Conservation (phyloP, 164 flowering plant genomes). For the Euptelea pleiosperma region DNA sequence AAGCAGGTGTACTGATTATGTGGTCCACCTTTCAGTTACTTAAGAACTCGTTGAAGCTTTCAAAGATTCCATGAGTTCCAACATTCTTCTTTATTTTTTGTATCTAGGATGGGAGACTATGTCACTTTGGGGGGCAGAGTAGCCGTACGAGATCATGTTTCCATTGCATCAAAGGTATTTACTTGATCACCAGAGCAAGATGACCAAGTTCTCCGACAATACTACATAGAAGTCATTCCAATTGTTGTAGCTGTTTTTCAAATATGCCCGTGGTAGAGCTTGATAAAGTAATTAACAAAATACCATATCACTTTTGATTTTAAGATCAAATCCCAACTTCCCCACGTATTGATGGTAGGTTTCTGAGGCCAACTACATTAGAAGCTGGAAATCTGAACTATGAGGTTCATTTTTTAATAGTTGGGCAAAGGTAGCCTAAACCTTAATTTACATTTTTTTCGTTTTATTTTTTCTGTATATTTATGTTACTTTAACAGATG, state of each 20-base stretch:
- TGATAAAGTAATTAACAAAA: neutral
- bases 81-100: constrained; percentile 2
- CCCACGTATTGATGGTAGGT: neutral
- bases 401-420: no score
- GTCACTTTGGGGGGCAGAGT: constrained; percentile 85
- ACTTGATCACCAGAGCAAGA: neutral
- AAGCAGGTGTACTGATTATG: neutral
- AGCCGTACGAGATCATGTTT: constrained; percentile 88
- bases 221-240: neutral
- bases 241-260: neutral
- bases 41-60: constrained; percentile 1
- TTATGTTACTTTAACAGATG: no score
- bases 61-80: neutral
- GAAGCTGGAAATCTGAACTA: no score
- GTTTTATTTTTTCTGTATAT: no score
- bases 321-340: neutral
- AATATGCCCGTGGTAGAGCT: neutral
- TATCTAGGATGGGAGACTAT: constrained; percentile 68
- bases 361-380: no score
- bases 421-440: no score
- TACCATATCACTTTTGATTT: neutral
- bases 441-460: no score
- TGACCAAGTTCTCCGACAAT: no score
- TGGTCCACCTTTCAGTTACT: neutral
- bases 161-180: constrained; percentile 71